Evolutionary conservation across 1,139 yeast genomes (phyloP).

Genomic region (Zygoascus meyerae): DNA sequence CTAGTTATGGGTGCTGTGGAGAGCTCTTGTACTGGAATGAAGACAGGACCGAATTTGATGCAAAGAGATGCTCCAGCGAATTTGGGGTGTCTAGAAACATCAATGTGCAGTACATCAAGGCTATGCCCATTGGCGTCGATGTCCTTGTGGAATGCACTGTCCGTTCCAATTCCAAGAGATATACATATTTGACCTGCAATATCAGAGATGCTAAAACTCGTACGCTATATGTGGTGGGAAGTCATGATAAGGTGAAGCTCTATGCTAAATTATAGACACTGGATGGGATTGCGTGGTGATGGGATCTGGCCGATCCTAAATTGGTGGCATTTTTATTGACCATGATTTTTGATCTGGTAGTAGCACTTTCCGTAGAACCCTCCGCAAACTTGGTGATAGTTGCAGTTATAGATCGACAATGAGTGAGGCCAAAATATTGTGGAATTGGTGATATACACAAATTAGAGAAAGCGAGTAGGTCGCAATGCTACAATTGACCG

Average conservation of each 20-base stretch:
- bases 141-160: constrained; percentile 23
- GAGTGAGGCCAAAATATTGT: too few species aligned
- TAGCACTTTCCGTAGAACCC: too few species aligned
- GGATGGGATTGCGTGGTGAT: not conserved
- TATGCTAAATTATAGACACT: not conserved
- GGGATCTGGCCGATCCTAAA: not conserved
- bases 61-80: constrained; percentile 14
- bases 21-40: constrained; percentile 26
- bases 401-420: too few species aligned
- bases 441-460: too few species aligned
- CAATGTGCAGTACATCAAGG: constrained; percentile 27
- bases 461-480: too few species aligned
- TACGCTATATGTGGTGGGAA: constrained; percentile 23
- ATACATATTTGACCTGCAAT: constrained; percentile 21
- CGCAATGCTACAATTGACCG: too few species aligned
- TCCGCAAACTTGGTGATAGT: too few species aligned
- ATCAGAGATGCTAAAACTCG: constrained; percentile 21
- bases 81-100: constrained; percentile 29
- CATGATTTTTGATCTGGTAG: too few species aligned
- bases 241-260: constrained; percentile 31
- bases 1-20: constrained; percentile 25
- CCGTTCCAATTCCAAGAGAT: constrained; percentile 26
- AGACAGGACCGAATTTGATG: constrained; percentile 14
- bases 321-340: not conserved
- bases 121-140: constrained; percentile 26